These are phyloP conservation scores for Phaeosphaeria sp. DNA, from an alignment of 2,329 filamentous ascomycete species.

Conservation along the genomic window DNA sequence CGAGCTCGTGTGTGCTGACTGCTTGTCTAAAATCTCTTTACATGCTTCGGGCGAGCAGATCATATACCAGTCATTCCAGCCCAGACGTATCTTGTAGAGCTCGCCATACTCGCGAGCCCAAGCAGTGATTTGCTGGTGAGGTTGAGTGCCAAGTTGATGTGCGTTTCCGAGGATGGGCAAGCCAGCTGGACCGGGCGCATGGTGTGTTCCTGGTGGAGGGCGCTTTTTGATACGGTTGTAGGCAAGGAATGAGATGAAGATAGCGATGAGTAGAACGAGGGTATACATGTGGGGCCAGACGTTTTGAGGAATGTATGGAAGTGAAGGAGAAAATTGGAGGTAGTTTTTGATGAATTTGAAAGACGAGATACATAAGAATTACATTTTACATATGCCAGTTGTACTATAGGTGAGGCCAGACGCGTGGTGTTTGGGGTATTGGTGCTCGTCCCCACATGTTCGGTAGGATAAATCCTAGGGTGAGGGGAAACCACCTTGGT, in stretches of 20 bases:
- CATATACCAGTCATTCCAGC: constrained; percentile 56
- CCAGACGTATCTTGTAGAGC: constrained; percentile 53
- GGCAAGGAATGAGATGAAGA: constrained; percentile 16
- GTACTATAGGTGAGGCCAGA: background rate
- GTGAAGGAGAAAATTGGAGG: background rate
- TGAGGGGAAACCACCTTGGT: constrained; percentile 13
- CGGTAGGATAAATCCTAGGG: constrained; percentile 6
- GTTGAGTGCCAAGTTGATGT: constrained; percentile 35
- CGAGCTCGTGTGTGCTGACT: constrained; percentile 45
- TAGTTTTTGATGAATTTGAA: background rate
- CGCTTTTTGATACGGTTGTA: constrained; percentile 14
- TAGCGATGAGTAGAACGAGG: constrained; percentile 17
- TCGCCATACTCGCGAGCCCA: constrained; percentile 55
- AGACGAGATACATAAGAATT: background rate
- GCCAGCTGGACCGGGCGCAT: constrained; percentile 33
- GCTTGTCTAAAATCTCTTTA: constrained; percentile 54
- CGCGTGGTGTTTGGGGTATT: constrained; percentile 5
- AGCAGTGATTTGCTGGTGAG: constrained; percentile 37
- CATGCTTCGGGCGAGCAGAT: constrained; percentile 54
- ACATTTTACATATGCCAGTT: background rate
- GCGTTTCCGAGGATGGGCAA: constrained; percentile 39
- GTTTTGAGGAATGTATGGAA: background rate
- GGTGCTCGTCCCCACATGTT: constrained; percentile 19
- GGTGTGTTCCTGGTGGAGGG: constrained; percentile 21
- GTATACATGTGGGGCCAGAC: constrained; percentile 26